Evolutionary conservation across 768 basidiomycete genomes (phyloP), one percentile per base, ranked within the genome.

Genomic region (Auricularia heimuer): DNA sequence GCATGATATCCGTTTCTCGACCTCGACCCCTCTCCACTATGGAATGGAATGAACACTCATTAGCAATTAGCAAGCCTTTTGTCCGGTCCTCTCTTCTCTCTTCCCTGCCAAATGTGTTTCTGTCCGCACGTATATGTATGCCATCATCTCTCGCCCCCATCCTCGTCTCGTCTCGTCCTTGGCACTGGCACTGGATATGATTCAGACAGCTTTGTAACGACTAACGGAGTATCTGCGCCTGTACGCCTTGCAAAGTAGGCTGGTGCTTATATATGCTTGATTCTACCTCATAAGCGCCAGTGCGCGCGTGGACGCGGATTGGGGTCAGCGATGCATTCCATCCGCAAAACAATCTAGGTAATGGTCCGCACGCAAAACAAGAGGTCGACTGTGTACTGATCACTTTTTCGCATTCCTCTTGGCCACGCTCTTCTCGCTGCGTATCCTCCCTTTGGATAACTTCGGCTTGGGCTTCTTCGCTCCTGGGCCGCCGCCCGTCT

Each of bases 341-440:
- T 29, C 29, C 29, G 29, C 29, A 29, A 29, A 29, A 2, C 1
- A 3, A 29, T 29, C 29, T 29, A 29, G 2, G 2, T 29, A 3
- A 29, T 29, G 29, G 29, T 29, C 29, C 29, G 29, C 29, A 0
- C 2, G 29, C 29, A 29, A 29, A 29, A 29, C 29, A 29, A 29
- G 29, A 29, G 29, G 29, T 29, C 29, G 29, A 29, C 29, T 29
- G 0, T 29, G 29, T 29, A 29, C 29, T 29, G 39, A 7, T 18
- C 16, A 83, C 75, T 87, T 88, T 69, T 87, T 89, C 47, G 71
- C 73, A 71, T 87, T 88, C 73, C 76, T 75, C 76, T 81, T 87
- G 67, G 76, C 72, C 18, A 80, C 34, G 64, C 79, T 83, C 73
- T 79, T 83, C 65, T 83, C 81, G 64, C 83, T 86, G 70, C 83